Evolutionary conservation across 2,329 filamentous ascomycete genomes (phyloP), one percentile per base, ranked within the genome.

Genomic region (Paecilomyces dactylethromorphus): DNA sequence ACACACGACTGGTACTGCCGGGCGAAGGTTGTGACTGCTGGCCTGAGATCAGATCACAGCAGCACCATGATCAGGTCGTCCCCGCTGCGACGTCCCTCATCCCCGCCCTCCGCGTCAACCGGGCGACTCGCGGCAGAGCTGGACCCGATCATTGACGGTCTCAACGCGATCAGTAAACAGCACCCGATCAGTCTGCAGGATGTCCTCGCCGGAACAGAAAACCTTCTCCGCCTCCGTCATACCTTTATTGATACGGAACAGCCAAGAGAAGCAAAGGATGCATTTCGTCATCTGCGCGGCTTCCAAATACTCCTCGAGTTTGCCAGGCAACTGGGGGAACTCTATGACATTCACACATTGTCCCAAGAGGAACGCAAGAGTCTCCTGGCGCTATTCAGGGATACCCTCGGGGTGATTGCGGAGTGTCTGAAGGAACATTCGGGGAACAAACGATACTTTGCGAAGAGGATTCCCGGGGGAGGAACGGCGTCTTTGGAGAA

Each of bases 361-460:
- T 69, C 82, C 83, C 68, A 83, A 55, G 76, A 84, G 45, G 77
- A 84, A 53, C 86, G 91, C 60, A 89, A 87, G 71, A 77, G 80
- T 18, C 78, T 96, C 18, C 85, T 91, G 67, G 82, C 82, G 8
- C 82, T 89, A n/a, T 78, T 94, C 45, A 85, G 76, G 61, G 76
- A 79, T 63, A 65, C 70, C 21, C 62, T 79, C 59, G 72, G 85
- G 32, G 84, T 94, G 13, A 77, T 97, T 29, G 87, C 89, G 1
- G 87, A 88, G 54, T 86, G 87, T 13, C 82, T 99, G 64, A 84
- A 86, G 57, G 86, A 86, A 53, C 92, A 97, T 73, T 82, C 88
- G 53, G 93, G 92, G 21, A 99, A 97, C 75, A 84, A 88, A 68
- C 85, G 90, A 65, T 97, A 93, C 77, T 97, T 97, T 71, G 84